phyloP scores from a whole-genome alignment of 805 yeast species.

The Pichia nakasei region DNA sequence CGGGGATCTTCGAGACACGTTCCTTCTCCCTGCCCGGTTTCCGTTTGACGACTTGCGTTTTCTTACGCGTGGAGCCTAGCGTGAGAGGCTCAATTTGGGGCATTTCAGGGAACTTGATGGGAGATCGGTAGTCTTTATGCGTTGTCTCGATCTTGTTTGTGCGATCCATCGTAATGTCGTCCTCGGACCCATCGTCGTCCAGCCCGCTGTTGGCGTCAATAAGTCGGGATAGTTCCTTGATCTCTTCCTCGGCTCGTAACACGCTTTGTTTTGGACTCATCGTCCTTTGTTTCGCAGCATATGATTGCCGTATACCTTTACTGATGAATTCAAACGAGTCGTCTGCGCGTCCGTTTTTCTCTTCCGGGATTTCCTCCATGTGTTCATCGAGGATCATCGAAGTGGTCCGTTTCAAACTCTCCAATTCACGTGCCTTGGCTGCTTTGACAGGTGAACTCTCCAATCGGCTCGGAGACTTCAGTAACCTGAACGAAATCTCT shows the following conservation, averaged over 20 bases:
- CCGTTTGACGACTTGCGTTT: slow-evolving; percentile 18
- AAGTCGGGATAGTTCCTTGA: slow-evolving; percentile 14
- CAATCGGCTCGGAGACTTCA: slow-evolving; percentile 20
- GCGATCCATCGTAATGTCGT: slow-evolving; percentile 18
- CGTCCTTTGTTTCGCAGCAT: slow-evolving; percentile 17
- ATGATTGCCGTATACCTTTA: slow-evolving; percentile 24
- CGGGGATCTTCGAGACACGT: neutral
- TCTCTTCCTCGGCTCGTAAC: slow-evolving; percentile 10
- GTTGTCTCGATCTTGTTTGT: slow-evolving; percentile 24
- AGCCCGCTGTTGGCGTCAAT: slow-evolving; percentile 13
- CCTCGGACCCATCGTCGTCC: slow-evolving; percentile 15
- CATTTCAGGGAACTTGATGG: slow-evolving; percentile 26
- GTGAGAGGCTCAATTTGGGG: slow-evolving; percentile 27
- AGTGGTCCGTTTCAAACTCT: slow-evolving; percentile 13
- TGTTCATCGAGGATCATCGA: slow-evolving; percentile 8
- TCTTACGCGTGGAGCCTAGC: slow-evolving; percentile 20
- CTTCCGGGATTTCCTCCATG: no score
- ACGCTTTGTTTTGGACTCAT: neutral
- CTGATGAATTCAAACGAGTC: slow-evolving; percentile 25
- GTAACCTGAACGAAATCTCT: slow-evolving; percentile 10
- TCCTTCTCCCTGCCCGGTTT: neutral
- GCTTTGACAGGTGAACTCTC: slow-evolving; percentile 16
- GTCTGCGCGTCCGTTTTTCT: no score
- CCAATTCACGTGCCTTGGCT: slow-evolving; percentile 14
- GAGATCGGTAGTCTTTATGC: slow-evolving; percentile 18